Base-by-base conservation (phyloP, 1,139 yeast species). In the Citeromyces hawaiiensis region DNA sequence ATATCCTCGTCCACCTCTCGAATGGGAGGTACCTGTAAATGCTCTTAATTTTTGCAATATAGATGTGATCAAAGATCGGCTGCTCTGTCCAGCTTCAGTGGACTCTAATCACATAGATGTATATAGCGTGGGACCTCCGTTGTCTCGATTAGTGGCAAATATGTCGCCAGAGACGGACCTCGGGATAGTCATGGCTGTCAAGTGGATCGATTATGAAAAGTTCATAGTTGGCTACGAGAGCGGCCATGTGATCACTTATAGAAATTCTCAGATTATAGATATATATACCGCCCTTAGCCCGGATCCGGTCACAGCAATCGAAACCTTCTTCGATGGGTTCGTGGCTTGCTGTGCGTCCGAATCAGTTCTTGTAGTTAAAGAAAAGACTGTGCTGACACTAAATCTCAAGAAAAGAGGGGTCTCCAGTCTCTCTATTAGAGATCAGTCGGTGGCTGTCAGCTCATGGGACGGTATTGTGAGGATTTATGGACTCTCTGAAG, bases 41-140 rank as follows among this genome's bases (percentile, higher is more conserved):
- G 54, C 75, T 1, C 55, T 76, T 46, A 76, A 76, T 49, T 76
- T 71, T 48, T 63, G 76, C 44, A 76, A 76, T 47, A 68, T 75
- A 23, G 69, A 55, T 16, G 48, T 61, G 5, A 41, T 43, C 3
- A 48, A 47, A 1, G 53, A 59, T 7, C 44, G 45, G 5, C 46
- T 76, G 32, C 49, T 72, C 5, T 66, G 79, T 0, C 79, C 83
- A 0, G 70, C 74, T 14, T 66, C 79, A 0, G 51, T 58, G 6
- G 69, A 72, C 47, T 72, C 82, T 1, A 66, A 72, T 39, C 61
- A 63, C 36, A 65, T 74, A 46, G 83, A 76, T 48, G 47, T 76
- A 1, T 76, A 76, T 49, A 49, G 50, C 35, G n/a, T 44, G 2
- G 50, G 48, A 9, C 38, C 37, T 5, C 38, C 45, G 29, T 41